These are phyloP conservation scores for Cinchona pubescens DNA, from an alignment of 257 asterid species.

Conservation along the genomic window DNA sequence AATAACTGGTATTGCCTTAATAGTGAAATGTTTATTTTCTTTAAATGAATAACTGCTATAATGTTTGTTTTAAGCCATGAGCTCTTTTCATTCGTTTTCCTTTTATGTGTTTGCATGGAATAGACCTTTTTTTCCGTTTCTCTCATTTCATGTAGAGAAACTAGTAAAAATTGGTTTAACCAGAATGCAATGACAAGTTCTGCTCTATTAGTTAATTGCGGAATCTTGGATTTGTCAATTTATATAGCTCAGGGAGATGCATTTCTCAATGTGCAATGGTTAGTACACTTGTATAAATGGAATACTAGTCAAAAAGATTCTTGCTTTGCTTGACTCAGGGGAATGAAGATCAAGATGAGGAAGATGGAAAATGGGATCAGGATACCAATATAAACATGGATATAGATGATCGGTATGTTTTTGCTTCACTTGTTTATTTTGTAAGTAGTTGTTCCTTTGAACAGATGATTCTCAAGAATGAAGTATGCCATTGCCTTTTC, in stretches of 20 bases:
- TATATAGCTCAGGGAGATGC: not conserved
- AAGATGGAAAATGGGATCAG: constrained; percentile 36
- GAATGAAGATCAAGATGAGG: constrained; percentile 45
- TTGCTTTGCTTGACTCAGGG: constrained; percentile 21
- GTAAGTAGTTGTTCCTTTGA: not conserved
- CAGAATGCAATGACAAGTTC: not conserved
- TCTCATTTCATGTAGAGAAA: not conserved
- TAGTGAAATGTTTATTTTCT: too few species aligned
- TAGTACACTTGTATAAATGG: not conserved
- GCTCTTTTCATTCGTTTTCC: too few species aligned
- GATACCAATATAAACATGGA: constrained; percentile 35
- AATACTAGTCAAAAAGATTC: not conserved
- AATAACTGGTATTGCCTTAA: too few species aligned
- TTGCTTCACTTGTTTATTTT: not conserved
- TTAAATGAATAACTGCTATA: too few species aligned
- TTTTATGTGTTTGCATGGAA: not conserved
- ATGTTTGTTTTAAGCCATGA: too few species aligned
- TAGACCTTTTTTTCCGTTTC: not conserved
- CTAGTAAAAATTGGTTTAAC: not conserved
- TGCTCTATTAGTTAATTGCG: not conserved
- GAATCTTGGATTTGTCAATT: not conserved
- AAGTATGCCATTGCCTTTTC: constrained; percentile 1
- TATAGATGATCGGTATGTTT: constrained; percentile 29
- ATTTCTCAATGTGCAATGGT: not conserved
- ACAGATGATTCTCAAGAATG: not conserved